phyloP scores from a whole-genome alignment of 163 green algal genomes.

The Chloroidium sp. region DNA sequence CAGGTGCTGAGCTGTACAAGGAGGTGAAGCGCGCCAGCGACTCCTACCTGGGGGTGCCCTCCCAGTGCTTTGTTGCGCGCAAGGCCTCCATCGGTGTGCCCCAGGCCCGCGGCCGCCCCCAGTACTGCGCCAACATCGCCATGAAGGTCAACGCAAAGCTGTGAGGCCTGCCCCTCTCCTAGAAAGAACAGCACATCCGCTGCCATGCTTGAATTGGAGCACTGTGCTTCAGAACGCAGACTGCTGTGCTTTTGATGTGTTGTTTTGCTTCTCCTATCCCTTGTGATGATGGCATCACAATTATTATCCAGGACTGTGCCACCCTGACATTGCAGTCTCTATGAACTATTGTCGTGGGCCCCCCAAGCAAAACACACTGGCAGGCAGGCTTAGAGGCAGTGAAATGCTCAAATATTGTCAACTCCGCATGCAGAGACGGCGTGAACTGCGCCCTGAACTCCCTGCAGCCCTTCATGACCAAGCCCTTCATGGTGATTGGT shows the following conservation, averaged over 20 bases:
- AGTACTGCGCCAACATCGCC: conserved; percentile 35
- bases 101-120: background rate
- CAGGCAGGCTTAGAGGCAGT: too few relatives aligned
- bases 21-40: conserved; percentile 37
- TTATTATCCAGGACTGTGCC: too few relatives aligned
- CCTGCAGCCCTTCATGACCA: background rate
- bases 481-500: conserved; percentile 23
- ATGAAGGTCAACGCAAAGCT: conserved; percentile 38
- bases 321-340: too few relatives aligned
- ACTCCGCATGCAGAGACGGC: background rate
- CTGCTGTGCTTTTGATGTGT: background rate
- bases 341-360: too few relatives aligned
- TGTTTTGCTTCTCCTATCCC: background rate
- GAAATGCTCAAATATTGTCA: too few relatives aligned
- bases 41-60: conserved; percentile 28
- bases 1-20: conserved; percentile 21
- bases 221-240: background rate
- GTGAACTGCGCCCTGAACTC: conserved; percentile 1
- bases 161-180: conserved; percentile 1
- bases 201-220: too few relatives aligned
- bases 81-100: conserved; percentile 1
- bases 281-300: too few relatives aligned
- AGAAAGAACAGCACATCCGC: conserved; percentile 7
- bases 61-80: conserved; percentile 24
- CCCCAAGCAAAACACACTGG: too few relatives aligned